A percentile compares a stretch with the other conserved stretches of the same genome.
Evolutionary conservation across 768 basidiomycete species (phyloP).

Genomic region (Phylloporus scabripes): DNA sequence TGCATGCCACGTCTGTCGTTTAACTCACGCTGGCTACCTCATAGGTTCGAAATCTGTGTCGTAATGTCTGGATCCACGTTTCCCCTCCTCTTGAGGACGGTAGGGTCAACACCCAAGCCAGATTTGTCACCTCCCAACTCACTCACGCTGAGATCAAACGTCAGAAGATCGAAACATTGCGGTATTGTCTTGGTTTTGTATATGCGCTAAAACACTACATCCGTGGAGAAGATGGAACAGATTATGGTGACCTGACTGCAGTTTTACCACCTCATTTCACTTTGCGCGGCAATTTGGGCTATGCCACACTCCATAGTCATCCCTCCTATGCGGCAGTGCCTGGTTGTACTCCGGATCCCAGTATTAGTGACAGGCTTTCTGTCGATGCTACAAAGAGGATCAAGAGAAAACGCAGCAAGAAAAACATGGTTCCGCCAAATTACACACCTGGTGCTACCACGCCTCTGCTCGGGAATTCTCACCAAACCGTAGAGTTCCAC

Average conservation of each 20-base stretch:
- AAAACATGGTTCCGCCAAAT: slow-evolving; percentile 26
- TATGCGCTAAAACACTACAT: slow-evolving; percentile 76
- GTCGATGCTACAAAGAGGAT: slow-evolving; percentile 63
- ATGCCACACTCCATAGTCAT: slow-evolving; percentile 31
- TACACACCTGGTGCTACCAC: slow-evolving; percentile 38
- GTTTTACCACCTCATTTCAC: slow-evolving; percentile 61
- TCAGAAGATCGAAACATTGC: slow-evolving; percentile 66
- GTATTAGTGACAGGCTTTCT: slow-evolving; percentile 15
- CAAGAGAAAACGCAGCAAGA: slow-evolving; percentile 67
- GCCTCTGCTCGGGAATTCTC: slow-evolving; percentile 55
- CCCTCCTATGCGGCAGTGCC: slow-evolving; percentile 42
- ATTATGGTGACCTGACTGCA: slow-evolving; percentile 60
- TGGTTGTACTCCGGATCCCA: slow-evolving; percentile 28
- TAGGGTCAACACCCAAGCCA: slow-evolving; percentile 43
- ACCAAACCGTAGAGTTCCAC: slow-evolving; percentile 57
- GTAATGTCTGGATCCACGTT: slow-evolving; percentile 76
- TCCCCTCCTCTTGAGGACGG: slow-evolving; percentile 56
- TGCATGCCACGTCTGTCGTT: background rate
- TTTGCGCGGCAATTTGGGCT: slow-evolving; percentile 41
- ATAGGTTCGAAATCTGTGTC: slow-evolving; percentile 66
- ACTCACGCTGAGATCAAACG: slow-evolving; percentile 50
- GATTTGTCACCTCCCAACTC: slow-evolving; percentile 41
- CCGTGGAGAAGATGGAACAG: slow-evolving; percentile 74
- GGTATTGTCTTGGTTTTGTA: slow-evolving; percentile 63
- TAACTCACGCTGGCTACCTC: background rate